Evolutionary conservation across 2,329 filamentous ascomycete genomes (phyloP), one percentile per base, ranked within the genome.

Genomic region (Leptoxyphium fumago): DNA sequence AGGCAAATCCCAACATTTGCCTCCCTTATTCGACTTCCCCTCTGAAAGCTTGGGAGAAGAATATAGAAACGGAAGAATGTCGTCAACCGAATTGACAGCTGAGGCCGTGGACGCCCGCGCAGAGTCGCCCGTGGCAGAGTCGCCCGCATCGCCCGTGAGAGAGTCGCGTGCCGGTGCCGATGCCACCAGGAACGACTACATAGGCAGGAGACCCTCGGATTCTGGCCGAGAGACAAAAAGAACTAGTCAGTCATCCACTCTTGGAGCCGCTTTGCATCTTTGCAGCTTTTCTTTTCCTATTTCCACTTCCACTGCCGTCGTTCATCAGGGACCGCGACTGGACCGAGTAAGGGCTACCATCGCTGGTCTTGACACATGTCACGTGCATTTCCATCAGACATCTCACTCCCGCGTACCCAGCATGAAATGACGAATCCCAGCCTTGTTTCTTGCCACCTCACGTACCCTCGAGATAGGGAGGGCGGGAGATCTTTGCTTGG

Each of bases 161-260:
- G 32, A 36, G 32, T 13, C 32, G 32, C 32, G 32, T 15, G 15
- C 29, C 29, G 29, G 29, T 10, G 29, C 15, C 15, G 32, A 26
- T 26, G 11, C 32, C 32, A 36, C 32, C 13, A 36, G 32, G 32
- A 36, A 36, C 30, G 53, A 55, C 7, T 59, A 59, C 44, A 49
- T 60, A 43, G 57, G 57, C 34, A 49, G 58, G 43, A 43, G 57
- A 14, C 57, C 55, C 10, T 58, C 56, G 38, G 50, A 54, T 13
- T 55, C 54, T 14, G 57, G 57, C 8, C 42, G 58, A 48, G 57
- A 60, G 36, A 59, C 56, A 14, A 61, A 61, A 49, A 48, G 58
- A 45, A 47, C 52, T 45, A 55, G 59, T 61, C 45, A 54, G 59
- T 61, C 14, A 29, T 15, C 28, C 18, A 28, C 39, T 26, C 42